Evolutionary conservation across 345 rosid species (phyloP).

Genomic region (Brassica napus): DNA sequence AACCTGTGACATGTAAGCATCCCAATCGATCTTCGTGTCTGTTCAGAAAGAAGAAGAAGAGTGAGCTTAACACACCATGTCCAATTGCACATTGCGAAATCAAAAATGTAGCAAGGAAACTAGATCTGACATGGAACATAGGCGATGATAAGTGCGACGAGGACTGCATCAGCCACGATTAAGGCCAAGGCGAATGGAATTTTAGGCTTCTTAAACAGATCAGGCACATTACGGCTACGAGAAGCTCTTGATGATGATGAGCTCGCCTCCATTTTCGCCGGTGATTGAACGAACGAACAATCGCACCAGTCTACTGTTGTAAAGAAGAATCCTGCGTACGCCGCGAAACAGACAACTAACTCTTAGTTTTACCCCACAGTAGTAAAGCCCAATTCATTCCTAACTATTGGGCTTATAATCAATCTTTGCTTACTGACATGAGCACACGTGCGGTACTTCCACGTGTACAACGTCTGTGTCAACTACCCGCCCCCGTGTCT

Average conservation of each 20-base stretch:
- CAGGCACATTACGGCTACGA: conserved; percentile 29
- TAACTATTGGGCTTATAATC: neutral
- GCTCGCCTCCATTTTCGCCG: conserved; percentile 41
- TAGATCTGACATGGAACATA: conserved; percentile 77
- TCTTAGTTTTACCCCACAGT: neutral
- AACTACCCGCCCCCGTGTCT: conserved; percentile 47
- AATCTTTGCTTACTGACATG: neutral
- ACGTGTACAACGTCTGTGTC: conserved; percentile 23
- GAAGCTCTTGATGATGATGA: conserved; percentile 20
- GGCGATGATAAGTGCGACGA: conserved; percentile 70
- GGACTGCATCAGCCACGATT: conserved; percentile 56
- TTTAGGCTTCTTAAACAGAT: conserved; percentile 43
- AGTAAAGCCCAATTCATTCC: neutral
- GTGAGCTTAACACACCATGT: neutral
- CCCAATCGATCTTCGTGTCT: conserved; percentile 99
- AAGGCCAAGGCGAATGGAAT: conserved; percentile 50
- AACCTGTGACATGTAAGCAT: conserved; percentile 98
- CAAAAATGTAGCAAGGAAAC: neutral
- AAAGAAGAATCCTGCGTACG: neutral
- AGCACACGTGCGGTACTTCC: conserved; percentile 17
- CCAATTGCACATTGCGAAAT: neutral
- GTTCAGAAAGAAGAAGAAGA: conserved; percentile 15
- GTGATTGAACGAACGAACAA: neutral
- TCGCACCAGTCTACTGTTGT: neutral
- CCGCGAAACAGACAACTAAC: conserved; percentile 22